phyloP scores from a whole-genome alignment of 345 rosid species.

The Citrus inodora region DNA sequence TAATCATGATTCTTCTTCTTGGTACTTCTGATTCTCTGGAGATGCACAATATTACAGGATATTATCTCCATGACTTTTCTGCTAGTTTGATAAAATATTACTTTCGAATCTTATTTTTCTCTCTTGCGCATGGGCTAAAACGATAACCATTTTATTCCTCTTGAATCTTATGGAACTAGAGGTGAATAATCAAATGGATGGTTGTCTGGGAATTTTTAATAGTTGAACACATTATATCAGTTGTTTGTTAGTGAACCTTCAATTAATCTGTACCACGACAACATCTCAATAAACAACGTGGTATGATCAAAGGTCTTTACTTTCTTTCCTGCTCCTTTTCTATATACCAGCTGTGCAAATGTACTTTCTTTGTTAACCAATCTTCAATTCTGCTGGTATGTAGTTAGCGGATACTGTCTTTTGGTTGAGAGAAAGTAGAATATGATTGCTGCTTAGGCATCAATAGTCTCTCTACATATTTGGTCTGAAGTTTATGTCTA shows the following conservation, averaged over 20 bases:
- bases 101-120: neutral
- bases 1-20: neutral
- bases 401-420: neutral
- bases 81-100: neutral
- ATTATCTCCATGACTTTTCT: neutral
- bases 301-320: neutral
- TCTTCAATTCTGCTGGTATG: neutral
- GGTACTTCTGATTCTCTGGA: neutral
- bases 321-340: neutral
- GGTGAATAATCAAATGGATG: neutral
- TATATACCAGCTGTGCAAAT: neutral
- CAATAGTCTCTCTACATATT: neutral
- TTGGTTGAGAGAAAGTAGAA: neutral
- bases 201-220: neutral
- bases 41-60: neutral
- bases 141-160: neutral
- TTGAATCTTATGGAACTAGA: neutral
- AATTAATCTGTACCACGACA: neutral
- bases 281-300: neutral
- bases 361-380: neutral
- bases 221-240: neutral
- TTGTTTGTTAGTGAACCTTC: neutral
- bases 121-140: neutral
- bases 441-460: neutral
- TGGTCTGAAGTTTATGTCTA: neutral